Percentiles rank a stretch among this genome's conserved stretches.
These are phyloP conservation scores for Luvunga scandens DNA, from an alignment of 345 rosid species.

Conservation along the genomic window DNA sequence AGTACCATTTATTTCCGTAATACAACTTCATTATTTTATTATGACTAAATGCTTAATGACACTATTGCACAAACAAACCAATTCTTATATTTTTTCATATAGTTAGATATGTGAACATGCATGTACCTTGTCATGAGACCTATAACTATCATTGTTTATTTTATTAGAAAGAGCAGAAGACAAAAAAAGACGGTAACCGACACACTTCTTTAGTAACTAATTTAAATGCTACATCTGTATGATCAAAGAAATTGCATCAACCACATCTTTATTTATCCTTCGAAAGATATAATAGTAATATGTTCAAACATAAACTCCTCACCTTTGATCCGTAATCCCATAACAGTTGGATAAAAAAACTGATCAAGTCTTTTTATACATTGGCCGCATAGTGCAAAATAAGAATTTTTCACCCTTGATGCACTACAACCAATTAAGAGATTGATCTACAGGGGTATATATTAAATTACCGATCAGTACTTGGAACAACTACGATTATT, in stretches of 20 bases:
- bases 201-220: conserved; percentile 67
- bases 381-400: conserved; percentile 64
- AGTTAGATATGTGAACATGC: not conserved
- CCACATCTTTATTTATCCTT: not conserved
- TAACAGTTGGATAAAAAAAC: conserved; percentile 45
- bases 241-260: conserved; percentile 21
- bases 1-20: not conserved
- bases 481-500: no score
- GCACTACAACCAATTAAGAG: conserved; percentile 35
- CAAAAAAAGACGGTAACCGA: conserved; percentile 75
- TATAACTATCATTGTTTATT: conserved; percentile 53
- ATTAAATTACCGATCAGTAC: not conserved
- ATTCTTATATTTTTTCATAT: no score
- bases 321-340: conserved; percentile 69
- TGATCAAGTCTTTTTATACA: conserved; percentile 50
- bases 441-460: not conserved
- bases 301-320: conserved; percentile 21
- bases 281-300: conserved; percentile 1
- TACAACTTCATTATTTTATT: not conserved
- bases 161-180: conserved; percentile 61
- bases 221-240: conserved; percentile 58
- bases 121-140: conserved; percentile 66
- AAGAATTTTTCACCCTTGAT: not conserved
- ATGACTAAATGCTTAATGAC: not conserved
- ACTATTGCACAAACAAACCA: not conserved